Percentiles rank a stretch among this genome's conserved stretches.
phyloP scores from a whole-genome alignment of 2,329 filamentous ascomycete species.

The Nothopassalora personata region DNA sequence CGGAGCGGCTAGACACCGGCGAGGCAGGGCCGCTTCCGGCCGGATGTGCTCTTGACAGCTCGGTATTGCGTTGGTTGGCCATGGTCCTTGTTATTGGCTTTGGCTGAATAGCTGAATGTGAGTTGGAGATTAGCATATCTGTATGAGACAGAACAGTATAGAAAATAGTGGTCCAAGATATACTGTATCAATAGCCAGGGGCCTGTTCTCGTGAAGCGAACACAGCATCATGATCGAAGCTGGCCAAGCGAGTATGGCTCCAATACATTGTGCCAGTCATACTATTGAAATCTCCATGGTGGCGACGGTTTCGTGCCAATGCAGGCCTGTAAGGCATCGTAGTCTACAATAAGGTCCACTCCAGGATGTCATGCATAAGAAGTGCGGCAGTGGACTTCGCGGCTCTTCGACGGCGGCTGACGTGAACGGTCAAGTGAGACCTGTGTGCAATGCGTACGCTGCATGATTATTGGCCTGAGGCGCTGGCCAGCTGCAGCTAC shows the following conservation, averaged over 20 bases:
- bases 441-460: conserved; percentile 12
- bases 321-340: conserved; percentile 24
- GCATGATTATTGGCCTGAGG: conserved; percentile 22
- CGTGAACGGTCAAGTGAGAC: conserved; percentile 16
- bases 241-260: conserved; percentile 24
- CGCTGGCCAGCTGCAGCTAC: conserved; percentile 12
- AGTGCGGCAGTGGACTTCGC: conserved; percentile 15
- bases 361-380: conserved; percentile 17
- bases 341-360: conserved; percentile 17
- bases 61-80: conserved; percentile 23
- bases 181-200: conserved; percentile 20
- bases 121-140: conserved; percentile 8
- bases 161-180: conserved; percentile 8
- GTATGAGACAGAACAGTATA: conserved; percentile 11
- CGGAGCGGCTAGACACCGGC: conserved; percentile 25
- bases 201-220: conserved; percentile 21
- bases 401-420: conserved; percentile 23
- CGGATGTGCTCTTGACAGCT: conserved; percentile 29
- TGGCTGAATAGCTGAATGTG: conserved; percentile 3
- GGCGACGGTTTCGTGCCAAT: conserved; percentile 27
- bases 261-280: conserved; percentile 26
- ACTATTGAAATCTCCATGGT: conserved; percentile 27
- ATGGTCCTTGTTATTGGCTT: conserved; percentile 11
- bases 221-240: conserved; percentile 22
- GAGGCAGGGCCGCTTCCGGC: conserved; percentile 22